Evolutionary conservation across 2,329 filamentous ascomycete species (phyloP), one percentile per base, ranked within the genome.

Genomic region (Beauveria varroae): DNA sequence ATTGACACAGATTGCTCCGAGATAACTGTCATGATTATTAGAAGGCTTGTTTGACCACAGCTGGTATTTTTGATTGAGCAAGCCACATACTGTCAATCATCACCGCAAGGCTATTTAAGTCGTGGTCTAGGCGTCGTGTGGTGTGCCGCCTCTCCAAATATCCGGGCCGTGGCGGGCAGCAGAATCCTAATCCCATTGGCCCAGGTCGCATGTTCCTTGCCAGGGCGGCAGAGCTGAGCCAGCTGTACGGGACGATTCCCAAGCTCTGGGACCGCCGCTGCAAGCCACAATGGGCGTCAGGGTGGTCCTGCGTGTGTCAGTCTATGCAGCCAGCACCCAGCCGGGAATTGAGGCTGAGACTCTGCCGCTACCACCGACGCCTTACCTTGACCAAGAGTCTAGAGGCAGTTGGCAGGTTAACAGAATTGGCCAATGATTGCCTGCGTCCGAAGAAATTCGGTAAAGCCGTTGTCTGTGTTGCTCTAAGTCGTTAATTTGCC

Each of bases 361-460:
- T 43, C 50, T 24, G 12, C 37, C 16, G 22, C 40, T 40, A 24
- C n/a, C 37, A 44, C 49, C 44, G 47, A 41, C 44, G 9, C 46
- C 28, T 58, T 40, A 6, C 26, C 34, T 18, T 34, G 10, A 55
- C 37, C 24, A 55, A 22, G 52, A 43, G 34, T 37, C 34, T 37
- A 16, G 34, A 37, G 34, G 34, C 12, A 37, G 12, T 37, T 37
- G 34, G 34, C 12, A 37, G 34, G 34, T 37, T 37, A 55, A 16
- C 56, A 40, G 56, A 22, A 41, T 16, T 26, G 22, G 56, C 56
- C 43, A 49, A 50, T 51, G 3, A 50, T 4, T 30, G 55, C 18
- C 20, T 20, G 20, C 26, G 41, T 28, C 58, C 58, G 58, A 61
- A 40, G 58, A 61, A 55, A 50, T 61, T 61, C 58, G 58, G 58